Evolutionary conservation across 164 flowering plant species (phyloP).

Genomic region (Liriodendron chinense): DNA sequence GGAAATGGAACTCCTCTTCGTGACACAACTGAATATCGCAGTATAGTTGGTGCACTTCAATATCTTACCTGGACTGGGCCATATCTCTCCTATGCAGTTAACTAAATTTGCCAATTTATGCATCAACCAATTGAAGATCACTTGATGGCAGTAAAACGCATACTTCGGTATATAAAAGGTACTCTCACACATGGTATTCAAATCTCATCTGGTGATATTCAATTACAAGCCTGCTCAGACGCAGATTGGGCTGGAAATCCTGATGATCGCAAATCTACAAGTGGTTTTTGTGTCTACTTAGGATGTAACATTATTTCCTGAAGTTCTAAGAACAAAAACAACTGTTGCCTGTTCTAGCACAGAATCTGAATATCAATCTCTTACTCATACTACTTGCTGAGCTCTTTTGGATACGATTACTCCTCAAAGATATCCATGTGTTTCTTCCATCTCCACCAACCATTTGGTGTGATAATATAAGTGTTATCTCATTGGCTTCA

Average conservation of each 20-base stretch:
- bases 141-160: not conserved
- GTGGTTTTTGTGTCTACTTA: not conserved
- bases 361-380: too few species aligned
- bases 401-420: too few species aligned
- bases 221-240: not conserved
- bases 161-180: not conserved
- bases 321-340: not conserved
- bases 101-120: not conserved
- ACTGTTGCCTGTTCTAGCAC: not conserved
- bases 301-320: not conserved
- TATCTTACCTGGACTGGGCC: not conserved
- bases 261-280: not conserved
- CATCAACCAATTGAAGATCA: not conserved
- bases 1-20: not conserved
- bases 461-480: too few species aligned
- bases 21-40: not conserved
- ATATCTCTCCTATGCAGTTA: not conserved
- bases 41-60: not conserved
- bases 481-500: too few species aligned
- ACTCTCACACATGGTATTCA: not conserved
- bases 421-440: too few species aligned
- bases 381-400: too few species aligned
- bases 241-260: not conserved
- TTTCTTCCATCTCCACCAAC: too few species aligned
- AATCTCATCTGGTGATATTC: not conserved